Base-by-base conservation (phyloP, 2,329 filamentous ascomycete species). In the Pleoardoris graminearum region DNA sequence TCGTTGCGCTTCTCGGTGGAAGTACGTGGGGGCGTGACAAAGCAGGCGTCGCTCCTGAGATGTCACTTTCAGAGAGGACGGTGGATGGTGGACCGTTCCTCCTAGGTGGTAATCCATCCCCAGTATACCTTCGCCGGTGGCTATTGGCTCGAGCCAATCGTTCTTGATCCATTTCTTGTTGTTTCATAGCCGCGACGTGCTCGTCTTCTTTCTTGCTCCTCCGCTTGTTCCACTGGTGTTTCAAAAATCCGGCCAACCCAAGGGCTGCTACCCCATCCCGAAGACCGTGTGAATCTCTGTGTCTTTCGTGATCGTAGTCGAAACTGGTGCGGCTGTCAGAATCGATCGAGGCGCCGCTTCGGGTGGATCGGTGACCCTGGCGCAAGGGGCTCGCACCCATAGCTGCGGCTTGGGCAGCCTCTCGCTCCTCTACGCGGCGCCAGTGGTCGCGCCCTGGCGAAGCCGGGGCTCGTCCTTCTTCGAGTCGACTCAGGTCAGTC, bases 51-150 rank as follows among this genome's bases (percentile, higher is more conserved):
- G 75, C 75, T 10, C 75, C 75, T 4, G 68, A 67, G 27, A 77
- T 65, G 5, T 73, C 74, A 36, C 67, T 74, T 36, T 77, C 73
- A n/a, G 76, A 74, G 19, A 76, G 67, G n/a, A 77, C 71, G 11
- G 78, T 75, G 7, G 72, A 75, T 25, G 62, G 60, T 10, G 66
- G 65, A 35, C 68, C 59, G 25, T 62, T 57, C 44, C 66, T 66
- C 39, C 64, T 58, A 3, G 69, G 66, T n/a, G 66, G 62, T 19
- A 51, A 39, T 16, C 86, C 86, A 67, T 91, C 89, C 23, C 84
- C 88, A 2, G 88, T 90, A 55, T 84, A 90, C 61, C 80, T 80
- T 19, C 85, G 83, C n/a, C 81, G 66, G 22, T 65, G 80, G 30
- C 82, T 83, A 53, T 81, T 79, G 48, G 75, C 75, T 61, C 82